Percentiles rank a stretch among this genome's conserved stretches.
These are phyloP conservation scores for Linum usitatissimum DNA, from an alignment of 345 rosid species.

Conservation along the genomic window DNA sequence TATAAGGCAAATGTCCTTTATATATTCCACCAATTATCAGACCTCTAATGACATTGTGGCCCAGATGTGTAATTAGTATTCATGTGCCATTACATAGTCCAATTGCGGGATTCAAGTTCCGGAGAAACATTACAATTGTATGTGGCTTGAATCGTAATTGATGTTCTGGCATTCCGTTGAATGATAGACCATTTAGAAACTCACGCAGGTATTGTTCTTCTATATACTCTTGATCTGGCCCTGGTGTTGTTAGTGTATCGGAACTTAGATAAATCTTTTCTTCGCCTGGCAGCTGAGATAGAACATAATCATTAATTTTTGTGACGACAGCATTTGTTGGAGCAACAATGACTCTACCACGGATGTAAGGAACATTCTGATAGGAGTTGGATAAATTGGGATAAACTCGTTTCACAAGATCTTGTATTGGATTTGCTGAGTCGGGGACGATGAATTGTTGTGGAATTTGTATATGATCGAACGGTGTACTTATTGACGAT, in stretches of 20 bases:
- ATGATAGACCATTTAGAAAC: not conserved
- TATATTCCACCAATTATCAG: not conserved
- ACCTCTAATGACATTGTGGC: not conserved
- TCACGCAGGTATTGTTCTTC: not conserved
- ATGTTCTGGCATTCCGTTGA: not conserved
- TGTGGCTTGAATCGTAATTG: no score
- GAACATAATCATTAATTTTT: not conserved
- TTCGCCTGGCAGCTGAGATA: not conserved
- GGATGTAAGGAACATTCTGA: not conserved
- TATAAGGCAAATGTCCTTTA: not conserved
- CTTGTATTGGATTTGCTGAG: not conserved
- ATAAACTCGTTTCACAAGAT: not conserved
- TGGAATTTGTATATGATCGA: not conserved
- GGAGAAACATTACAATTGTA: not conserved
- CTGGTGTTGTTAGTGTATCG: not conserved
- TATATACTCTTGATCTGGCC: not conserved
- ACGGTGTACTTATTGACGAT: no score
- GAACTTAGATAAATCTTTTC: not conserved
- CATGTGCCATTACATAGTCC: not conserved
- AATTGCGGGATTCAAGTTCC: not conserved
- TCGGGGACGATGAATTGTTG: no score
- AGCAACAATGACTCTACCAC: not conserved
- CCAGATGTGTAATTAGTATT: not conserved
- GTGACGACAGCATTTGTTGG: not conserved
- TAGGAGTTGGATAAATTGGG: not conserved